phyloP scores from a whole-genome alignment of 108 stramenopile species.

The Mediolabrus comicus region DNA sequence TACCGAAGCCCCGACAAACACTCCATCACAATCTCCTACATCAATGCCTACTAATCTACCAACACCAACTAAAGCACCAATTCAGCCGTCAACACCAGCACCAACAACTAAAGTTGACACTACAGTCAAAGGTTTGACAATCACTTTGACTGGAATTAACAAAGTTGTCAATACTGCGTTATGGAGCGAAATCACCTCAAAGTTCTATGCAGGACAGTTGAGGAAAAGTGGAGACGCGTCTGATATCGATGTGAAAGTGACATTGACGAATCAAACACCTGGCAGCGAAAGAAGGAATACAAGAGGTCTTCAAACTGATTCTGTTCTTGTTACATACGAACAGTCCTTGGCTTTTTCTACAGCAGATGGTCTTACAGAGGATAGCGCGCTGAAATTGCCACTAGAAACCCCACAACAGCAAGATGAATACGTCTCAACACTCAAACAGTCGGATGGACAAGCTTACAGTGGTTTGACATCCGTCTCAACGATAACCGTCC shows the following conservation, averaged over 20 bases:
- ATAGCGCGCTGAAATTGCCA: neutral
- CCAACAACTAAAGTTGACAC: slow-evolving; percentile 11
- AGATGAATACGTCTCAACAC: neutral
- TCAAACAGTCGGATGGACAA: neutral
- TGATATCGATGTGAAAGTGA: slow-evolving; percentile 5
- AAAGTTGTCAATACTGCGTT: neutral
- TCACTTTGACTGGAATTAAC: slow-evolving; percentile 12
- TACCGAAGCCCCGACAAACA: neutral
- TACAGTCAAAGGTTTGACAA: slow-evolving; percentile 9
- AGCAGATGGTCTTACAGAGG: neutral
- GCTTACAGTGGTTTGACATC: slow-evolving; percentile 8
- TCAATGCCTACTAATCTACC: neutral
- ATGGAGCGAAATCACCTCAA: slow-evolving; percentile 22
- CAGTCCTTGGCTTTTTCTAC: slow-evolving; percentile 15
- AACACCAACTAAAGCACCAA: neutral
- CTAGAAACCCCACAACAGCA: neutral
- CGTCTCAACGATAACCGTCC: neutral
- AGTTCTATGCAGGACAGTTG: slow-evolving; percentile 23
- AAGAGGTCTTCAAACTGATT: neutral
- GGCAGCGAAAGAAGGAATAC: neutral
- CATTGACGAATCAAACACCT: neutral
- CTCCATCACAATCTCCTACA: neutral
- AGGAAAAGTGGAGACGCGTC: neutral
- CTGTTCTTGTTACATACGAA: slow-evolving; percentile 18
- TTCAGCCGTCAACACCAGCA: slow-evolving; percentile 3